A percentile compares a stretch with the other conserved stretches of the same genome.
Evolutionary conservation across 1,284 basidiomycete species (phyloP).

Genomic region (Rugosomyces carneus): DNA sequence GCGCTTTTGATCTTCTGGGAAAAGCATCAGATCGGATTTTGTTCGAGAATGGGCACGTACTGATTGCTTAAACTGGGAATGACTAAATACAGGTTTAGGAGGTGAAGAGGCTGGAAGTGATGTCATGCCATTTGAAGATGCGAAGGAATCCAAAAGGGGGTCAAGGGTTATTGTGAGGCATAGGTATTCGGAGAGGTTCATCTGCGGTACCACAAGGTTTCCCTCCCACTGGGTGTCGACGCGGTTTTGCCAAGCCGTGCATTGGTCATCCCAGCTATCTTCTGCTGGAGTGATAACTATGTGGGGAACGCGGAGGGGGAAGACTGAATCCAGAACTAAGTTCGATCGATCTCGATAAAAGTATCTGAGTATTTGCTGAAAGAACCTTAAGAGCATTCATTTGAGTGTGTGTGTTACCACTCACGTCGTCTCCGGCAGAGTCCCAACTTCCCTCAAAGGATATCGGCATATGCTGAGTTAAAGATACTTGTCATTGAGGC

Average conservation of each 20-base stretch:
- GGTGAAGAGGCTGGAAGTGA: background rate
- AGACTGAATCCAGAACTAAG: slow-evolving; percentile 28
- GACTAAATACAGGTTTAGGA: slow-evolving; percentile 3
- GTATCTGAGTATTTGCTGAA: slow-evolving; percentile 23
- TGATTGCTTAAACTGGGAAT: slow-evolving; percentile 5
- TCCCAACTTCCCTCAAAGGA: slow-evolving; percentile 11
- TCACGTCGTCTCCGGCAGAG: slow-evolving; percentile 14
- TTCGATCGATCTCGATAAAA: slow-evolving; percentile 27
- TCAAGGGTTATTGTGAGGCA: background rate
- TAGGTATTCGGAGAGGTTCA: slow-evolving; percentile 6
- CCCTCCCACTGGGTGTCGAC: slow-evolving; percentile 24
- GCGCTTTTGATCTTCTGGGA: slow-evolving; percentile 26
- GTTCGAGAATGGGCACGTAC: slow-evolving; percentile 3
- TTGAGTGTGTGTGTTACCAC: background rate
- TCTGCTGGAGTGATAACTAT: slow-evolving; percentile 43
- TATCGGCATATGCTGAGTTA: background rate
- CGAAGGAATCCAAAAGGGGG: background rate
- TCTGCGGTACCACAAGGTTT: slow-evolving; percentile 18
- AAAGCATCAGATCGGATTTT: background rate
- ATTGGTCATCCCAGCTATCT: slow-evolving; percentile 30
- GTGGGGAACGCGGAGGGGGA: slow-evolving; percentile 32
- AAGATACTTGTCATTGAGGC: background rate
- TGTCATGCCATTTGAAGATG: background rate
- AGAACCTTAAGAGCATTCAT: background rate
- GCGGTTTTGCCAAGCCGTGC: slow-evolving; percentile 28